Evolutionary conservation across 345 rosid species (phyloP), one percentile per base, ranked within the genome.

Genomic region (Arabis hirsuta): DNA sequence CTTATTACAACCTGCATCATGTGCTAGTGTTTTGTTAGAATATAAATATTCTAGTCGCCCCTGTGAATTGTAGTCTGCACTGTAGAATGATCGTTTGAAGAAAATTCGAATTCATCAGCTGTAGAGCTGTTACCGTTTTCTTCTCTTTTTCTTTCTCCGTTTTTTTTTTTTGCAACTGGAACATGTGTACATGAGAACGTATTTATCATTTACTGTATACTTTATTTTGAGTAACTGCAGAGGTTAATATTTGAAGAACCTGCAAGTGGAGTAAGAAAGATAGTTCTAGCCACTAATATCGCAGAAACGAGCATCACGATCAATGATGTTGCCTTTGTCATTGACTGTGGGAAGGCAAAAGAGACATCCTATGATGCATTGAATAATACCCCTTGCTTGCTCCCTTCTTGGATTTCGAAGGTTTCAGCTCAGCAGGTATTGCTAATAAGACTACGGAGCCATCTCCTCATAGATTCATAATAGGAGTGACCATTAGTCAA

Each of bases 231-330:
- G 67, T 79, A 38, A 61, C 32, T 76, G 85, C 88, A 90, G 98
- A 90, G 87, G 73, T 78, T 87, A 76, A 93, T 93, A 83, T 93
- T 93, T 85, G 94, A 93, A 68, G 84, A 80, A 77, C 85, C 97
- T 57, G 84, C 86, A 57, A 73, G 68, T 79, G 98, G 94, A 67
- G 91, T 87, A 65, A 83, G 97, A 74, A 93, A 93, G 82, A 84
- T 93, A 57, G 94, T 93, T 62, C 84, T 93, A 16, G 87, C 96
- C 52, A 93, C 98, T 19, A 93, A 93, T 82, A 93, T 93, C 73
- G 92, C 98, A 22, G 98, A 93, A 87, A 93, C 98, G 62, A 90
- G 98, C 84, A 90, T 93, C 81, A 93, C 97, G 27, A 87, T 93
- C 47, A 84, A 89, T 71, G 98, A 93, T 74, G 88, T 89, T 73